phyloP scores from a whole-genome alignment of 2,329 filamentous ascomycete species.

The Cryphonectria nitschkei region DNA sequence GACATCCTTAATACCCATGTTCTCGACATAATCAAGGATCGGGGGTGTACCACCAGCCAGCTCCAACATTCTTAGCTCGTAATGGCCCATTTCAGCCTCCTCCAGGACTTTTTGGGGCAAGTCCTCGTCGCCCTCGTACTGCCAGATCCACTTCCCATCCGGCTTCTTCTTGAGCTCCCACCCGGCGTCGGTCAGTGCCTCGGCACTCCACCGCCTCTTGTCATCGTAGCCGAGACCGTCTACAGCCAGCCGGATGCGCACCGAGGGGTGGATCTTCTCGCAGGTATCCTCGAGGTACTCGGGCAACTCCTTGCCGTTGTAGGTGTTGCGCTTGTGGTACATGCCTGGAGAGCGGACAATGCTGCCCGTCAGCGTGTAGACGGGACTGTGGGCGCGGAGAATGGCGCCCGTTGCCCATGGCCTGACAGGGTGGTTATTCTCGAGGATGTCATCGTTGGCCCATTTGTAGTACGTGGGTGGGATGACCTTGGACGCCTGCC shows the following conservation, averaged over 20 bases:
- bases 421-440: conserved; percentile 50
- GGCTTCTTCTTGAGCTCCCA: conserved; percentile 48
- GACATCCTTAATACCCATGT: conserved; percentile 26
- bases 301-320: conserved; percentile 40
- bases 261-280: conserved; percentile 59
- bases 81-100: conserved; percentile 58
- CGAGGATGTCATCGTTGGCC: conserved; percentile 54
- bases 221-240: conserved; percentile 56
- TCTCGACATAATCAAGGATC: conserved; percentile 47
- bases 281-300: conserved; percentile 56
- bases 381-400: conserved; percentile 41
- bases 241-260: conserved; percentile 56
- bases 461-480: conserved; percentile 36
- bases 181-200: conserved; percentile 43
- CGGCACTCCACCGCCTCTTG: conserved; percentile 49
- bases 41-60: conserved; percentile 49
- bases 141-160: conserved; percentile 55
- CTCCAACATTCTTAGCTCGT: conserved; percentile 52
- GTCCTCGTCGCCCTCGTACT: conserved; percentile 51
- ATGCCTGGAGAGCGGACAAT: conserved; percentile 51
- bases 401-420: conserved; percentile 55
- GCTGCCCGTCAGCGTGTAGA: conserved; percentile 50
- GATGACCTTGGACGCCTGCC: conserved; percentile 10
- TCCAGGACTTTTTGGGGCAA: conserved; percentile 50
- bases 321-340: conserved; percentile 50